These are phyloP conservation scores for Fusarium citri DNA, from an alignment of 2,329 filamentous ascomycete species.

Conservation along the genomic window DNA sequence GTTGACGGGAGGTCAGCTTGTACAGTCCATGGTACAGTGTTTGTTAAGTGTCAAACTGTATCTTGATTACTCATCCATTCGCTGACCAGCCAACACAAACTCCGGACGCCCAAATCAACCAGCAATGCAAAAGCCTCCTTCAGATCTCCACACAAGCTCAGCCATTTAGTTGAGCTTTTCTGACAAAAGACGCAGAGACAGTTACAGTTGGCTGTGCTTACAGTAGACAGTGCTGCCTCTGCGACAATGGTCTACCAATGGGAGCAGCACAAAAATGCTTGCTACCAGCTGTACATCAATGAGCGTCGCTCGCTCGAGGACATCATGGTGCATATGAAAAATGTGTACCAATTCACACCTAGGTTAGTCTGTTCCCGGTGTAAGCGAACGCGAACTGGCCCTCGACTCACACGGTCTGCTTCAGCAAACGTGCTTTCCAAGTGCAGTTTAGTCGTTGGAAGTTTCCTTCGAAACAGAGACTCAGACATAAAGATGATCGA, in stretches of 20 bases:
- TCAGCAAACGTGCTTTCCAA: constrained; percentile 80
- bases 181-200: constrained; percentile 43
- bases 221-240: constrained; percentile 20
- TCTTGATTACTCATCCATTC: constrained; percentile 13
- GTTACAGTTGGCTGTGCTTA: constrained; percentile 14
- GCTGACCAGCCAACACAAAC: constrained; percentile 4
- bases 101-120: constrained; percentile 45
- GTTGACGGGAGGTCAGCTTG: not conserved
- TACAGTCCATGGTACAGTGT: not conserved
- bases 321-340: constrained; percentile 77
- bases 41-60: accelerated
- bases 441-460: constrained; percentile 82
- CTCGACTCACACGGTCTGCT: constrained; percentile 18
- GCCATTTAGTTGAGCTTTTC: constrained; percentile 34
- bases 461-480: constrained; percentile 80
- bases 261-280: constrained; percentile 57
- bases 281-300: constrained; percentile 76
- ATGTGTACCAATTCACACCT: constrained; percentile 73
- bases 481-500: constrained; percentile 74
- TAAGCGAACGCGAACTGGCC: not conserved
- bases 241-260: constrained; percentile 61
- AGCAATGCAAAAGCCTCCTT: constrained; percentile 43
- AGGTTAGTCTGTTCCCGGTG: constrained; percentile 53
- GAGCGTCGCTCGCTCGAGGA: constrained; percentile 79
- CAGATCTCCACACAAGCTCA: constrained; percentile 38